Evolutionary conservation across 257 asterid genomes (phyloP), one percentile per base, ranked within the genome.

Genomic region (Mitragyna speciosa): DNA sequence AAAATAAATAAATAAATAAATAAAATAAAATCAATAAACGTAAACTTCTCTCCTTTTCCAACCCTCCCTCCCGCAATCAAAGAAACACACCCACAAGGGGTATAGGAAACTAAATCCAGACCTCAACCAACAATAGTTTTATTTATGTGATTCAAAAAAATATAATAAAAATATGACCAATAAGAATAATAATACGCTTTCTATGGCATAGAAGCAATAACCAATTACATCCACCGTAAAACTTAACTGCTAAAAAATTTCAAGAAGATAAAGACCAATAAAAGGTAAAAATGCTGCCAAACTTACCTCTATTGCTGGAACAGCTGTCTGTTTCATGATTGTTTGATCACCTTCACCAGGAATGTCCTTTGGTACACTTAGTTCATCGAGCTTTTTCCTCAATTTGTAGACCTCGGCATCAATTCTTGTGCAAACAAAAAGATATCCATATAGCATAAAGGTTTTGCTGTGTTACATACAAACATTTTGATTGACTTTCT

Each of bases 381-480:
- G 81, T 81, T 89, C 91, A 84, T 86, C 97, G 80, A 96, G 90
- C 73, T 84, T 89, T 81, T 90, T 94, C 91, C 87, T 93, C 89
- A 93, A 80, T 76, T 86, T 80, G 72, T 91, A 87, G 83, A 93
- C 87, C 89, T 96, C 94, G 63, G 89, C 88, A 86, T 96, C 96
- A 89, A 96, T 92, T 89, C 99, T 76, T 76, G 16, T 92, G 91
- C 79, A 61, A 47, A 81, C 58, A 78, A 76, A 72, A 84, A 80
- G 59, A 79, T 4, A 36, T 8, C 33, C 45, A 39, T 58, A 59
- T 51, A 39, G 12, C 26, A 20, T 17, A 9, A 19, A 30, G 31
- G 43, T 63, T 59, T 63, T 47, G 63, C 43, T 9, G 59, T 45
- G 59, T 30, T 45, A 58, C 31, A 67, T 6, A 76, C 6, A 63